phyloP scores from a whole-genome alignment of 441 rosid species.

The Erodium moschatum region DNA sequence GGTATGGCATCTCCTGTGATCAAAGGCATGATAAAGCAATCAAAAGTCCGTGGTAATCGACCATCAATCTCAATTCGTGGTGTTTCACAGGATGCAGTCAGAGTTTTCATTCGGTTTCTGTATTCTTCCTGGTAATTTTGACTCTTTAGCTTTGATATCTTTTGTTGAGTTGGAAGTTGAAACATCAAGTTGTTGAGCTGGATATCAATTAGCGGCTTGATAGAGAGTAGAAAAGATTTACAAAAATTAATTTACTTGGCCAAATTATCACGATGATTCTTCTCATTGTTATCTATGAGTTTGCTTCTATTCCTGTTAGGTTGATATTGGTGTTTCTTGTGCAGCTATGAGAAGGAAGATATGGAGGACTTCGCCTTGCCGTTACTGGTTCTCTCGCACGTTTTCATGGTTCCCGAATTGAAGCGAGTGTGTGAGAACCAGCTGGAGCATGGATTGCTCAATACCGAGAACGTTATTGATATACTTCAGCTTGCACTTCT shows the following conservation, averaged over 20 bases:
- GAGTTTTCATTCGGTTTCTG: constrained; percentile 61
- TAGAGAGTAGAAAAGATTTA: no score
- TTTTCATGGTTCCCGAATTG: constrained; percentile 52
- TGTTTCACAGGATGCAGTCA: constrained; percentile 64
- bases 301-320: not conserved
- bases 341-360: constrained; percentile 62
- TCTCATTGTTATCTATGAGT: not conserved
- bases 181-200: no score
- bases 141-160: not conserved
- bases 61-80: constrained; percentile 56
- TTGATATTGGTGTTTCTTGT: constrained; percentile 5
- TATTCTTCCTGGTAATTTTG: constrained; percentile 67
- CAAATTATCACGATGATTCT: not conserved
- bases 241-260: not conserved
- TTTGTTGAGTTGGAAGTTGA: no score
- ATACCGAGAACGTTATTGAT: constrained; percentile 58
- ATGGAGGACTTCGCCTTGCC: constrained; percentile 54
- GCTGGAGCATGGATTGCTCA: constrained; percentile 49
- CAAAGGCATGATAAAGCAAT: constrained; percentile 57
- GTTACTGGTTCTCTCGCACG: constrained; percentile 68
- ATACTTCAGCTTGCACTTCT: constrained; percentile 71
- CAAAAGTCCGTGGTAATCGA: constrained; percentile 31
- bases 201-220: no score
- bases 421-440: constrained; percentile 48
- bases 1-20: constrained; percentile 78